Conservation (phyloP, 495 filamentous ascomycete species). For the Penicillium robsamsonii region DNA sequence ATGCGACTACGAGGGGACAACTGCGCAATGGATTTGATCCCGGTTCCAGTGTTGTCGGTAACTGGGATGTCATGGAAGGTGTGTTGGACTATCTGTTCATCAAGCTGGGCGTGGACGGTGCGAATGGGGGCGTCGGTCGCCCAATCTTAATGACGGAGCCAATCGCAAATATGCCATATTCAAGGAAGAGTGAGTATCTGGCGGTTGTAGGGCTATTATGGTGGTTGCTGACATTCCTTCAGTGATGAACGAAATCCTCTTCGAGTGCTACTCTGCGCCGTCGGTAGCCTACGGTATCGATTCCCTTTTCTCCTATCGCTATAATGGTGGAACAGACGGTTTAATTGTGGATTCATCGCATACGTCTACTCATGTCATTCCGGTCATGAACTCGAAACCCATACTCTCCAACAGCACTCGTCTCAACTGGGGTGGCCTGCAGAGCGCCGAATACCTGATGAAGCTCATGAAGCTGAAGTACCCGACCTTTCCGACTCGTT, state of each 20-base stretch:
- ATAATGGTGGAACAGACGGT: slow-evolving; percentile 86
- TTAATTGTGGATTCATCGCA: slow-evolving; percentile 89
- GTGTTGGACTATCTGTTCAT: slow-evolving; percentile 89
- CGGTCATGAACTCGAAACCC: slow-evolving; percentile 80
- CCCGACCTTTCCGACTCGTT: slow-evolving; percentile 77
- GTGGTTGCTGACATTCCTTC: slow-evolving; percentile 16
- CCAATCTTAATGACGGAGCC: slow-evolving; percentile 96
- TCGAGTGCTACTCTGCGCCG: slow-evolving; percentile 89
- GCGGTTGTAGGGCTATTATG: not conserved
- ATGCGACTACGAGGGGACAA: slow-evolving; percentile 89
- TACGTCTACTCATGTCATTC: slow-evolving; percentile 93
- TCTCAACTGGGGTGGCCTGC: slow-evolving; percentile 91
- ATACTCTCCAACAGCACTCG: slow-evolving; percentile 79
- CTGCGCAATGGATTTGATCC: slow-evolving; percentile 88
- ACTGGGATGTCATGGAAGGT: slow-evolving; percentile 96
- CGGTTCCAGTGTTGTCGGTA: slow-evolving; percentile 84
- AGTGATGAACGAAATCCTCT: slow-evolving; percentile 97
- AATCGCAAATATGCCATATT: slow-evolving; percentile 83
- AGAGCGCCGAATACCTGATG: slow-evolving; percentile 82
- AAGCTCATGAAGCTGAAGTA: slow-evolving; percentile 94
- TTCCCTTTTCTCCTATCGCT: slow-evolving; percentile 88
- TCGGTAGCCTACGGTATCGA: slow-evolving; percentile 92
- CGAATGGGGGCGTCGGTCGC: slow-evolving; percentile 68
- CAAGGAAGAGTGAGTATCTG: slow-evolving; percentile 67
- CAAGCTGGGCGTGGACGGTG: slow-evolving; percentile 82